Base-by-base conservation (phyloP, 805 yeast species). In the Ogataea methylovora region DNA sequence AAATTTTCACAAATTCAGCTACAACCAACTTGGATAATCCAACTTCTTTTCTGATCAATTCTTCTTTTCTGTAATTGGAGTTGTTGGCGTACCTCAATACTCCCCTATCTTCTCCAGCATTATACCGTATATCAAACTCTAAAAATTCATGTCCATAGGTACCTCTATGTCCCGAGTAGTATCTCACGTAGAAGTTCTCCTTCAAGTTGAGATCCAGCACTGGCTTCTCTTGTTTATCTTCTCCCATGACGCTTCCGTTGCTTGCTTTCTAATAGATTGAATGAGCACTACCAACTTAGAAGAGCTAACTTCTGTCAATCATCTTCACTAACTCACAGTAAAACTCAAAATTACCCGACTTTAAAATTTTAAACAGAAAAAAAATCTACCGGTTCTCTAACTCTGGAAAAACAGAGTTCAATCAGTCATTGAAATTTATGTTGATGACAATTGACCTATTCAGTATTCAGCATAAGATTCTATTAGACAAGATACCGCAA, bases 121-220 rank as follows among this genome's bases (percentile, higher is more conserved):
- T 33, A 15, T 34, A 39, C 22, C 48, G 33, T 18, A 48, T 25
- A 24, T 48, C 51, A 32, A 44, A 48, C 33, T 48, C 67, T 8
- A 67, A 41, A 37, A 65, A 67, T 43, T 68, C 73, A 37, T 67
- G 72, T 3, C 73, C 73, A 8, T 29, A 23, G 8, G 38, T 40
- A 8, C 73, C 73, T 16, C 55, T 51, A 36, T 64, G 69, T 2
- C 70, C 70, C 2, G 70, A 46, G 40, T 67, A 67, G 41, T 65
- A 64, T 22, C 68, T 46, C n/a, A 67, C 31, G 31, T 59, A 63
- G 39, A 67, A 64, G 13, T 29, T 29, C 14, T 24, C 28, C 2
- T 25, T 21, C 7, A 19, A n/a, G n/a, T n/a, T n/a, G 8, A 12
- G 17, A 8, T 21, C 12, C 5, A 9, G 21, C 6, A 16, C 29